phyloP scores from a whole-genome alignment of 768 basidiomycete genomes.

The Lentinula lateritia region DNA sequence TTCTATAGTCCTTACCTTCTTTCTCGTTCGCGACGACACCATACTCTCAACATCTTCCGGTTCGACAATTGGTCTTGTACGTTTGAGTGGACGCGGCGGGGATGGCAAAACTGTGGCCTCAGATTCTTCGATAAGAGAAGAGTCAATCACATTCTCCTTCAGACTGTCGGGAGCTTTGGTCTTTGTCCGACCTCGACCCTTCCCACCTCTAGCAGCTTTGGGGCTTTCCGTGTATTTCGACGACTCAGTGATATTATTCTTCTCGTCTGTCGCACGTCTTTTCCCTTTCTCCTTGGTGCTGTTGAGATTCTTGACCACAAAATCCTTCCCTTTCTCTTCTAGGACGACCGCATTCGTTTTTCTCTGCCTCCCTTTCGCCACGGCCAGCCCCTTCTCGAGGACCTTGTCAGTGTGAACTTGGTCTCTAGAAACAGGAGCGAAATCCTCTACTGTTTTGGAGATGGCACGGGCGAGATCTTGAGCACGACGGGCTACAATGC shows the following conservation, averaged over 20 bases:
- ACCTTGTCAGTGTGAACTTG: no score
- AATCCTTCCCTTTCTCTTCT: not conserved
- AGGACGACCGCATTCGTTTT: not conserved
- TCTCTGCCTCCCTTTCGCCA: not conserved
- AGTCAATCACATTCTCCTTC: not conserved
- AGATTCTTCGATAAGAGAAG: not conserved
- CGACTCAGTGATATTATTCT: not conserved
- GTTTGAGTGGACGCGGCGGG: not conserved
- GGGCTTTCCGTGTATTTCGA: not conserved
- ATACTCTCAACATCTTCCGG: not conserved
- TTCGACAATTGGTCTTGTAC: not conserved
- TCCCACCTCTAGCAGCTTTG: not conserved
- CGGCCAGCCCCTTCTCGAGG: not conserved
- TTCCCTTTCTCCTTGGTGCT: not conserved
- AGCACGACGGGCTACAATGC: conserved; percentile 24
- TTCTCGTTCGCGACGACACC: not conserved
- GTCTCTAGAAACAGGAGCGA: not conserved
- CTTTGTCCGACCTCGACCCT: not conserved
- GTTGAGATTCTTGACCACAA: not conserved
- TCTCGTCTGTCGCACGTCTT: not conserved
- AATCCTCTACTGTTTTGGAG: not conserved
- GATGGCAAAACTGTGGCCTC: not conserved
- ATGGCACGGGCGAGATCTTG: conserved; percentile 28
- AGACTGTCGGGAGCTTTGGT: not conserved
- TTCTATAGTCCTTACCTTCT: not conserved